Conservation (phyloP, 1,139 yeast species). For the Arxiozyma bovina region DNA sequence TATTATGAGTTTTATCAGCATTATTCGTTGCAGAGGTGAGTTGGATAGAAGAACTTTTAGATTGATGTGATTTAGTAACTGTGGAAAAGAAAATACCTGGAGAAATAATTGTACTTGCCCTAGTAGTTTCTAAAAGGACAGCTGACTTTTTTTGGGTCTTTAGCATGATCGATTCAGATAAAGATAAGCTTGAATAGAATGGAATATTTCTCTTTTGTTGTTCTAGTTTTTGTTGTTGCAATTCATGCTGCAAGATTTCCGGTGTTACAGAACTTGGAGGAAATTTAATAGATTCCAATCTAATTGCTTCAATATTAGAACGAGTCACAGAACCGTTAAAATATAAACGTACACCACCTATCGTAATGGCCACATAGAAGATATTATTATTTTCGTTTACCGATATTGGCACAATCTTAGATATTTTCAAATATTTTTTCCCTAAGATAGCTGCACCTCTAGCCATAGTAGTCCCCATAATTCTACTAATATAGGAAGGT, state of each 20-base stretch:
- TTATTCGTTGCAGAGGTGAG: not conserved
- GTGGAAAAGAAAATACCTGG: constrained; percentile 74
- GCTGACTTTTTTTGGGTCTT: constrained; percentile 38
- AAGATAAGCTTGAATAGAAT: constrained; percentile 23
- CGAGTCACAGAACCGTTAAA: constrained; percentile 43
- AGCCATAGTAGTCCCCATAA: constrained; percentile 48
- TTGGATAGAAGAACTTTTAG: constrained; percentile 5
- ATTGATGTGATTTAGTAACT: constrained; percentile 29
- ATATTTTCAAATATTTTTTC: constrained; percentile 39
- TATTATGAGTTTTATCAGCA: not conserved
- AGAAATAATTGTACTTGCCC: constrained; percentile 49
- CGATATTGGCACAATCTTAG: constrained; percentile 54
- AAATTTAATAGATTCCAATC: constrained; percentile 51
- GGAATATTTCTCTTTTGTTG: constrained; percentile 33
- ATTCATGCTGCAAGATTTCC: constrained; percentile 40
- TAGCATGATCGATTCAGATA: constrained; percentile 28
- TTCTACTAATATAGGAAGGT: constrained; percentile 39
- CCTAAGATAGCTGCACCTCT: constrained; percentile 35
- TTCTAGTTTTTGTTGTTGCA: constrained; percentile 35
- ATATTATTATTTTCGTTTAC: constrained; percentile 59
- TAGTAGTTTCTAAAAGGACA: constrained; percentile 35
- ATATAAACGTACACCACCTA: constrained; percentile 74
- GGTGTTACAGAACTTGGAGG: constrained; percentile 66
- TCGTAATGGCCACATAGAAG: constrained; percentile 76
- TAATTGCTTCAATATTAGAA: constrained; percentile 37